phyloP scores from a whole-genome alignment of 768 basidiomycete genomes.

The Amanita subjunquillea region DNA sequence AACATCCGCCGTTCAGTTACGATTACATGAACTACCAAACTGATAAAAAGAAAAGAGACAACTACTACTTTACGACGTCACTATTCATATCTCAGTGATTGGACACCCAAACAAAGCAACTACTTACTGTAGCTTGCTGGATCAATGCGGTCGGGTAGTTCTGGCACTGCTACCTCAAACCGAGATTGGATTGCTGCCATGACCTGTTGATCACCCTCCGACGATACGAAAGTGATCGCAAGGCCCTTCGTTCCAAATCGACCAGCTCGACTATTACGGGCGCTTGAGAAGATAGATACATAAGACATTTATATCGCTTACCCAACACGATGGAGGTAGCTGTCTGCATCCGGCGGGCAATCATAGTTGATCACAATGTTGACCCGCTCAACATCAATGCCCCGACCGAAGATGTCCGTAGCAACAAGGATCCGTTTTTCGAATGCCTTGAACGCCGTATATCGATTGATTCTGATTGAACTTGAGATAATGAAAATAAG shows the following conservation, averaged over 20 bases:
- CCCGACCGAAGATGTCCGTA: conserved; percentile 98
- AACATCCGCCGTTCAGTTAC: conserved; percentile 2
- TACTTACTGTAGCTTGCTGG: conserved; percentile 87
- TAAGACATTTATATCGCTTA: conserved; percentile 24
- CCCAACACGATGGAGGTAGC: conserved; percentile 97
- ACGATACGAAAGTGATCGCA: conserved; percentile 92
- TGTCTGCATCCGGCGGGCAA: conserved; percentile 93
- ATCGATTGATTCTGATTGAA: conserved; percentile 70
- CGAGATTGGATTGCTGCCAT: conserved; percentile 91
- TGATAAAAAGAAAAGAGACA: conserved; percentile 3
- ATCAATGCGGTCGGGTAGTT: conserved; percentile 89
- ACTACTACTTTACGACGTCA: conserved; percentile 35
- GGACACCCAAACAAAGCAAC: not conserved
- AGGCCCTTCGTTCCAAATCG: conserved; percentile 99
- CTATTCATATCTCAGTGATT: conserved; percentile 13
- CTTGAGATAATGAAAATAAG: not conserved
- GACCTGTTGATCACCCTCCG: conserved; percentile 87
- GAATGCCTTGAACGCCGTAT: conserved; percentile 97
- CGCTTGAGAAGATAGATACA: not conserved
- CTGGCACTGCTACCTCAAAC: conserved; percentile 96
- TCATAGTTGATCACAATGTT: conserved; percentile 99
- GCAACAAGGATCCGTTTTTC: conserved; percentile 99
- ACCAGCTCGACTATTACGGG: conserved; percentile 70
- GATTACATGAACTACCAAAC: conserved; percentile 10
- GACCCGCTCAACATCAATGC: conserved; percentile 98